Evolutionary conservation across 306 rosid species (phyloP).

Genomic region (Fragaria vesca): DNA sequence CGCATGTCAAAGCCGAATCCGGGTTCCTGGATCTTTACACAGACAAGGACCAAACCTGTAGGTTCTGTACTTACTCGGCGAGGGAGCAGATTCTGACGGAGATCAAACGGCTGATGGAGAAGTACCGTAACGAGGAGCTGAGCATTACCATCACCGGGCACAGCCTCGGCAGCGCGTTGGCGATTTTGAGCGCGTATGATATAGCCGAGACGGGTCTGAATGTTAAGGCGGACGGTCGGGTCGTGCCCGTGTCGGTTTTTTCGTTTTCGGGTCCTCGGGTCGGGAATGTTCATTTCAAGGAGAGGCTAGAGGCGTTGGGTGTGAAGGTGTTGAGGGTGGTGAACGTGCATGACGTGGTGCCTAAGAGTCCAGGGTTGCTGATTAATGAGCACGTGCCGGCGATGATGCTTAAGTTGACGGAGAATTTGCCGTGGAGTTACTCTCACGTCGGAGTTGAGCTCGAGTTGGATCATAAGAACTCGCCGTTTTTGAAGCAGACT

Average conservation of each 20-base stretch:
- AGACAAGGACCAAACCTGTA: slow-evolving; percentile 51
- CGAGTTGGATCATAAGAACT: slow-evolving; percentile 53
- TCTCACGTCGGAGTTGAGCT: slow-evolving; percentile 72
- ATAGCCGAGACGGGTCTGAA: slow-evolving; percentile 62
- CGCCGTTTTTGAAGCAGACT: slow-evolving; percentile 62
- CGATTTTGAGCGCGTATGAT: slow-evolving; percentile 64
- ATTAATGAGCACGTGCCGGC: slow-evolving; percentile 53
- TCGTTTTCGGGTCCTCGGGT: slow-evolving; percentile 88
- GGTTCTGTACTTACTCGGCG: slow-evolving; percentile 60
- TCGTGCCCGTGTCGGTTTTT: slow-evolving; percentile 50
- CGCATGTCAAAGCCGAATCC: slow-evolving; percentile 54
- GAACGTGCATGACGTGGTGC: slow-evolving; percentile 66
- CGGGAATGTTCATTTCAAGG: slow-evolving; percentile 68
- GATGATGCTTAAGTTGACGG: slow-evolving; percentile 50
- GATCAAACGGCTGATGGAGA: slow-evolving; percentile 48
- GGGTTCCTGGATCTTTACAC: slow-evolving; percentile 84
- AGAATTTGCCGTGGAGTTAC: slow-evolving; percentile 80
- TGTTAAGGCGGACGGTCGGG: slow-evolving; percentile 32
- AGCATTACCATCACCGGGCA: slow-evolving; percentile 83
- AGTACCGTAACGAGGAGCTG: slow-evolving; percentile 46
- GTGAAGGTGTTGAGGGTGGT: slow-evolving; percentile 73
- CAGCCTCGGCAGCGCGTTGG: slow-evolving; percentile 77
- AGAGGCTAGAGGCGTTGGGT: slow-evolving; percentile 58
- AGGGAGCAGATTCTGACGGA: slow-evolving; percentile 69
- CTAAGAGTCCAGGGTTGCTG: slow-evolving; percentile 59